Base-by-base conservation (phyloP, 805 yeast species). In the Lipomyces sp. region DNA sequence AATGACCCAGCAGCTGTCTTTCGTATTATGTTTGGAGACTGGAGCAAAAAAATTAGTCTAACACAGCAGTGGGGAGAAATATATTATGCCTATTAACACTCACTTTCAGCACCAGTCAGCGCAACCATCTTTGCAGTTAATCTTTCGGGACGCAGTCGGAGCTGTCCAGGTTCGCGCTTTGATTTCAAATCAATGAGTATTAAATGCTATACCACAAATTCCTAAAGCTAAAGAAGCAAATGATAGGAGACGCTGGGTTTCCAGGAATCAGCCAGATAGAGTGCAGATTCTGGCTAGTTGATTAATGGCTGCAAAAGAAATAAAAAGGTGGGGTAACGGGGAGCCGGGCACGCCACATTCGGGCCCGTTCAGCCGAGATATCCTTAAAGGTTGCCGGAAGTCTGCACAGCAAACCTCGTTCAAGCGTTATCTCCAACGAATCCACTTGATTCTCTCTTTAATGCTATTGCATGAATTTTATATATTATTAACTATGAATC, bases 1-100 rank as follows among this genome's bases (percentile, higher is more conserved):
- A 7, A 89, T 86, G 24, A 92, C 90, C 97, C 97, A 92, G 77
- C 95, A 87, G 74, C 88, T 90, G 24, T 84, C 82, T 66, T 80
- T 80, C 24, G 78, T 73, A 76, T 83, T 83, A 79, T 89, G 95
- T 64, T 80, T 78, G n/a, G 77, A 75, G 34, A 85, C 81, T 73
- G 81, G 11, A 2, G 3, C 30, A 39, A 24, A 24, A 24, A 24
- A 24, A 34, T 13, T 35, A 11, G 54, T 58, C 45, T 45, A 24
- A 34, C 35, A 4, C 32, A 24, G 53, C 42, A 37, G 42, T 1
- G 24, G 24, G 24, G 24, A 24, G n/a, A 24, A 24, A 24, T 24
- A 24, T 24, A 24, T 24, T 24, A 24, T 53, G 39, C 18, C 58
- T 30, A 24, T 18, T 29, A n/a, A 13, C 1, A 55, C 58, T 33